Conservation (phyloP, 768 basidiomycete genomes). For the Pulveroboletus sp. region DNA sequence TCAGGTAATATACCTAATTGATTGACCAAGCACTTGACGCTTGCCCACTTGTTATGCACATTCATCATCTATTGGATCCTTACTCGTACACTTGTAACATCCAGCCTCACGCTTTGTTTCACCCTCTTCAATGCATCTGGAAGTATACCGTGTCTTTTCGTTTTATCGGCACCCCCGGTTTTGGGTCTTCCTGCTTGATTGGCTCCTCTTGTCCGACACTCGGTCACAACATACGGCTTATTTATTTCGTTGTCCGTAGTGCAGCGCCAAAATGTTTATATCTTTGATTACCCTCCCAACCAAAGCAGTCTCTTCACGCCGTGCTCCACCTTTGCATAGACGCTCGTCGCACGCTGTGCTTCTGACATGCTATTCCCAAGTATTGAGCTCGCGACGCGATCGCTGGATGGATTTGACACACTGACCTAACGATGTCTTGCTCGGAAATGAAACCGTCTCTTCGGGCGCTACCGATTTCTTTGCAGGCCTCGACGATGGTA, state of each 20-base stretch:
- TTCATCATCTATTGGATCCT: slow-evolving; percentile 14
- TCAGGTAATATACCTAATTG: slow-evolving; percentile 28
- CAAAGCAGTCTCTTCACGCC: slow-evolving; percentile 87
- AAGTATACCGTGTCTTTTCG: slow-evolving; percentile 21
- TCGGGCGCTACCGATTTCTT: slow-evolving; percentile 46
- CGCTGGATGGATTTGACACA: not conserved
- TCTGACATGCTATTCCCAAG: slow-evolving; percentile 57
- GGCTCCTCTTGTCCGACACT: slow-evolving; percentile 3
- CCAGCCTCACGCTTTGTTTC: slow-evolving; percentile 12
- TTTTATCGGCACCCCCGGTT: slow-evolving; percentile 11
- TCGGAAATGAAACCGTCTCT: slow-evolving; percentile 50
- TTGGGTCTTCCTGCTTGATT: slow-evolving; percentile 2
- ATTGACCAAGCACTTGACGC: slow-evolving; percentile 15
- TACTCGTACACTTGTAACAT: slow-evolving; percentile 20
- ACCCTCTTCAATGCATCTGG: slow-evolving; percentile 16
- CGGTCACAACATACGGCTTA: slow-evolving; percentile 12
- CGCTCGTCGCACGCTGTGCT: slow-evolving; percentile 77
- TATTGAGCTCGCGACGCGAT: not conserved
- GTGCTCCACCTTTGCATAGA: slow-evolving; percentile 92
- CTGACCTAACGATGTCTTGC: slow-evolving; percentile 78
- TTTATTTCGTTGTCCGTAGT: slow-evolving; percentile 12
- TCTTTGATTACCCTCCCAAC: slow-evolving; percentile 57
- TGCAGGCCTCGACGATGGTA: slow-evolving; percentile 62
- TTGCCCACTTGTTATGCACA: slow-evolving; percentile 7
- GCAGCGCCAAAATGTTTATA: not conserved